Percentiles rank a stretch among this genome's conserved stretches.
phyloP scores from a whole-genome alignment of 2,329 filamentous ascomycete genomes.

The Akanthomyces muscarius region DNA sequence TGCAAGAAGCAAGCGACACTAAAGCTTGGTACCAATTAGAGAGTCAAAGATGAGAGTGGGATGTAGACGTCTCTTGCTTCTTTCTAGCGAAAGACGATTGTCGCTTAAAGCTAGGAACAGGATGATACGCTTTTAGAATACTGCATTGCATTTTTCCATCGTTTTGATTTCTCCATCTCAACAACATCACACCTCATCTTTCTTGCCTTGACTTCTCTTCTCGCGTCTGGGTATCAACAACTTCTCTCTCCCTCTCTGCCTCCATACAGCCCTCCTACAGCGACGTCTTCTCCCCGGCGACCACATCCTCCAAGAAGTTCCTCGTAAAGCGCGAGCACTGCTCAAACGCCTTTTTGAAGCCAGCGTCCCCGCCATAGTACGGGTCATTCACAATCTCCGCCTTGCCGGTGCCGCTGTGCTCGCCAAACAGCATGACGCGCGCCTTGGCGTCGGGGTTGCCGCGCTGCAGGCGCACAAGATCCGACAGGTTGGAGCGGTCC shows the following conservation, averaged over 20 bases:
- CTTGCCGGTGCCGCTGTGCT: constrained; percentile 63
- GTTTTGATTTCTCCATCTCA: too few species aligned
- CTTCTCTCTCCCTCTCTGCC: neutral
- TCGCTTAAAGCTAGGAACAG: too few species aligned
- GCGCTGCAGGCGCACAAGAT: constrained; percentile 59
- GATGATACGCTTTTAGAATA: too few species aligned
- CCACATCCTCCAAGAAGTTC: constrained; percentile 65
- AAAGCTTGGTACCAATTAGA: too few species aligned
- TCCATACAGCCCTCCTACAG: neutral
- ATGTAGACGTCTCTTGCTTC: too few species aligned
- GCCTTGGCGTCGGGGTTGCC: constrained; percentile 56
- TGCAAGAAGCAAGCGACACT: too few species aligned
- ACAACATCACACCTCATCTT: neutral
- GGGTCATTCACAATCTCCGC: constrained; percentile 79
- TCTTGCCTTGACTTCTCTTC: neutral
- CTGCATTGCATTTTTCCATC: too few species aligned
- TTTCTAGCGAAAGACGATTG: too few species aligned
- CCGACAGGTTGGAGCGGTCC: constrained; percentile 76
- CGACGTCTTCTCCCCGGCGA: constrained; percentile 24
- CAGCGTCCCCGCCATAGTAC: constrained; percentile 82
- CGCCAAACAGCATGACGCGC: constrained; percentile 78
- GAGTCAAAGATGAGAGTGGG: too few species aligned
- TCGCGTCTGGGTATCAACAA: neutral
- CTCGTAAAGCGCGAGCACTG: constrained; percentile 73
- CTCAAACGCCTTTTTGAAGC: constrained; percentile 82